These are phyloP conservation scores for Puccinia novopanici DNA, from an alignment of 1,284 basidiomycete species.

Conservation along the genomic window DNA sequence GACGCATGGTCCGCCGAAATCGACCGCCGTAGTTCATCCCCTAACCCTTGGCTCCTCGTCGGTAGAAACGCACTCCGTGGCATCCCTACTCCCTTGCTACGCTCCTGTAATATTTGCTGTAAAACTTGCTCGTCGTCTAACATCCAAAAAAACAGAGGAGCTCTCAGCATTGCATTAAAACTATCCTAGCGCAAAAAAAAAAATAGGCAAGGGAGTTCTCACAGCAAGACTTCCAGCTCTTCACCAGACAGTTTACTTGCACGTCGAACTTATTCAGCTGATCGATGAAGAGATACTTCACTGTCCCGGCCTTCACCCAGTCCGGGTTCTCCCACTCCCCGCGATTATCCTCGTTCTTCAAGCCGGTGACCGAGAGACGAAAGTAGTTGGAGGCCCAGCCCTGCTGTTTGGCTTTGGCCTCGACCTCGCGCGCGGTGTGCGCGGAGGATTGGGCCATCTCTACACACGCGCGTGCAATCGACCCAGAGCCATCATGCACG, in stretches of 20 bases:
- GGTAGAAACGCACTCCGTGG: slow-evolving; percentile 18
- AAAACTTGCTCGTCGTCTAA: slow-evolving; percentile 2
- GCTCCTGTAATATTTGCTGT: neutral
- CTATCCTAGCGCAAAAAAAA: neutral
- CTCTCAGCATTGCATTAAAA: neutral
- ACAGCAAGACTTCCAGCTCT: slow-evolving; percentile 18
- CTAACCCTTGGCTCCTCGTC: neutral
- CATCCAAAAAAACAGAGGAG: neutral
- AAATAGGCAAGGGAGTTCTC: neutral
- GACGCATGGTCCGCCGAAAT: slow-evolving; percentile 1
- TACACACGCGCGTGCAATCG: slow-evolving; percentile 32
- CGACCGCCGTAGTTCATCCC: neutral
- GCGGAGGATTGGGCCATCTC: slow-evolving; percentile 39
- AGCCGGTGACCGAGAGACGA: slow-evolving; percentile 10
- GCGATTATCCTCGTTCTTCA: slow-evolving; percentile 12
- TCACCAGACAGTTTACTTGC: neutral
- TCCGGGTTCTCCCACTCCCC: slow-evolving; percentile 35
- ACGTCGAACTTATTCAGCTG: neutral
- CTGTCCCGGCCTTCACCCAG: slow-evolving; percentile 25
- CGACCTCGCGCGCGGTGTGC: slow-evolving; percentile 16
- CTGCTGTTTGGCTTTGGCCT: slow-evolving; percentile 2
- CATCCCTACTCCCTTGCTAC: neutral
- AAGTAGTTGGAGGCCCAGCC: slow-evolving; percentile 30
- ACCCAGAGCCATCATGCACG: neutral
- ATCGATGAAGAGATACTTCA: slow-evolving; percentile 24